These are phyloP conservation scores for Xylariales sp. DNA, from an alignment of 2,329 filamentous ascomycete genomes.

Conservation along the genomic window DNA sequence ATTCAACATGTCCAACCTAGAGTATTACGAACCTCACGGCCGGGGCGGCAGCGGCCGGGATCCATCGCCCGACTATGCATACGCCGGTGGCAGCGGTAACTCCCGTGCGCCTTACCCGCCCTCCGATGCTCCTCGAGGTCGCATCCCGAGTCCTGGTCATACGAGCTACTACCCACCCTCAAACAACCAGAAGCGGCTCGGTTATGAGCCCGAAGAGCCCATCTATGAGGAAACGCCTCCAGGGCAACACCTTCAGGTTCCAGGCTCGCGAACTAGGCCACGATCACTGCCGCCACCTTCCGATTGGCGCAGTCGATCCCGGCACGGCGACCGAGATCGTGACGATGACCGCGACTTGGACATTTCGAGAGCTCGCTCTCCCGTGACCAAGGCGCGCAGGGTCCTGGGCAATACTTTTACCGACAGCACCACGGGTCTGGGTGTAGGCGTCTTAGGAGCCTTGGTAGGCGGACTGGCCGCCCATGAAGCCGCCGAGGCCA, in stretches of 20 bases:
- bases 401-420: constrained; percentile 43
- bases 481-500: constrained; percentile 40
- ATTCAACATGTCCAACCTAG: constrained; percentile 5
- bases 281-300: constrained; percentile 19
- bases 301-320: constrained; percentile 10
- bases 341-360: constrained; percentile 18
- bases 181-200: constrained; percentile 9
- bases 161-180: constrained; percentile 1
- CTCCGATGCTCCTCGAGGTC: not conserved
- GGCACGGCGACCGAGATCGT: constrained; percentile 13
- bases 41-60: not conserved
- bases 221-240: constrained; percentile 15
- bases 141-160: constrained; percentile 2
- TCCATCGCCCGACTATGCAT: constrained; percentile 5
- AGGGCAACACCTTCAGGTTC: constrained; percentile 15
- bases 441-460: constrained; percentile 48
- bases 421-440: constrained; percentile 42
- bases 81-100: constrained; percentile 4
- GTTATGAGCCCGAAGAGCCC: constrained; percentile 39
- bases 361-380: constrained; percentile 18
- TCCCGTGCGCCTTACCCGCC: not conserved
- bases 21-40: constrained; percentile 4
- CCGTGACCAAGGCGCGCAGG: constrained; percentile 34
- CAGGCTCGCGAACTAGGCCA: constrained; percentile 19
- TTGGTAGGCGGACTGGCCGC: constrained; percentile 51